Evolutionary conservation across 495 filamentous ascomycete genomes (phyloP).

Genomic region (Neurospora tetraspora): DNA sequence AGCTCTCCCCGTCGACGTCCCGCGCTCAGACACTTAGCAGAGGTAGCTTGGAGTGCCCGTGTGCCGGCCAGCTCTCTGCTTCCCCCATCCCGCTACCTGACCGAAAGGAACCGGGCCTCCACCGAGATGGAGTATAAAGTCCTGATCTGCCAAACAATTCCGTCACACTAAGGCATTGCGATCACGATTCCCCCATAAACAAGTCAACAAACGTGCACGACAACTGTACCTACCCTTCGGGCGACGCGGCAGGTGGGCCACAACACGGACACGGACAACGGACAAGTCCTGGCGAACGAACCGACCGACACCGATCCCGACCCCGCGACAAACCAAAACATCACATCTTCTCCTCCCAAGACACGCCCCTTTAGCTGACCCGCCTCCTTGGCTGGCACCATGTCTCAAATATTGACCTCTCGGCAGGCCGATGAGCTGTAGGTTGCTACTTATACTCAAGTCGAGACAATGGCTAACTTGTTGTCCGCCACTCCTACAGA

Average conservation of each 20-base stretch:
- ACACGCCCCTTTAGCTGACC: neutral
- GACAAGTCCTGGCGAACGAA: neutral
- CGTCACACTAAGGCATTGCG: neutral
- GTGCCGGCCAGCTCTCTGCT: neutral
- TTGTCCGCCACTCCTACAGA: conserved; percentile 33
- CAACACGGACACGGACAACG: conserved; percentile 3
- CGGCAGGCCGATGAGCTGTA: conserved; percentile 88
- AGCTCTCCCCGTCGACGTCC: neutral
- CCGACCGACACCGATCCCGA: neutral
- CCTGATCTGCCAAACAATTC: neutral
- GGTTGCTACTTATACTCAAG: conserved; percentile 16
- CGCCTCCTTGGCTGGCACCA: conserved; percentile 24
- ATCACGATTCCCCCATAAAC: neutral
- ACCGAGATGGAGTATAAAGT: conserved; percentile 1
- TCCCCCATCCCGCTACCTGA: neutral
- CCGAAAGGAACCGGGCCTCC: neutral
- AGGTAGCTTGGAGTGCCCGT: neutral
- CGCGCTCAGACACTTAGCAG: neutral
- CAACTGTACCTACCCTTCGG: neutral
- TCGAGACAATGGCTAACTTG: conserved; percentile 6
- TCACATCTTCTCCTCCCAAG: conserved; percentile 5
- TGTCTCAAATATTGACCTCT: conserved; percentile 67
- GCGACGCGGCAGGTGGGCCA: neutral
- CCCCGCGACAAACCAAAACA: conserved; percentile 1
- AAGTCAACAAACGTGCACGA: neutral